Evolutionary conservation across 163 green algal genomes (phyloP), one percentile per base, ranked within the genome.

Genomic region (Picocystis sp.): DNA sequence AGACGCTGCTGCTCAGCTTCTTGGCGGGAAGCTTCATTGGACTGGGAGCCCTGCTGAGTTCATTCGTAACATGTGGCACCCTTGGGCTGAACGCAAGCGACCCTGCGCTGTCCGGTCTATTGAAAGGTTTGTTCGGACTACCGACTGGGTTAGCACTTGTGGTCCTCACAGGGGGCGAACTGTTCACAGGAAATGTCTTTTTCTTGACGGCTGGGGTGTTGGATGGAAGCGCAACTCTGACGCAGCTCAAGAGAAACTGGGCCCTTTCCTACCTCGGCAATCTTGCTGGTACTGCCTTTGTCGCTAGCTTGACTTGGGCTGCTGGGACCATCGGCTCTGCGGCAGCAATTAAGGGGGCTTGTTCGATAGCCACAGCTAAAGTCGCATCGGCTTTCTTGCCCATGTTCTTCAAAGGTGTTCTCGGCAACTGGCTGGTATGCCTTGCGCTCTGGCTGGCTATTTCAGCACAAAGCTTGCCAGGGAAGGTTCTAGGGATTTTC

Each of bases 111-210:
- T 63, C 68, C 46, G 82, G 81, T 58, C 64, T 87, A 15, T 15
- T 89, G 1, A 74, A 73, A 12, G 81, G 80, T 17, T 56, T 67
- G 1, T 60, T 87, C 41, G 66, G 83, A 6, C 73, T 93, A 45
- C 81, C 81, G 0, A 73, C 81, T 17, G 79, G 74, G 24, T 62
- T 92, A 11, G 56, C 69, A 22, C 62, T 88, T 56, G 69, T 86
- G 22, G 58, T 84, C 22, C 49, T 67, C 11, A 65, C 58, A 2
- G 83, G 81, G 23, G 68, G 68, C 8, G 83, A 93, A 70, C 76
- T 93, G 14, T 93, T 85, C 72, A 89, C 81, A 1, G 79, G 81
- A 53, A 90, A 91, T 72, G 81, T 78, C 10, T 66, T 70, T 14
- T 47, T 83, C 12, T 50, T 82, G 2, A 73, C 64, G 0, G 54